phyloP scores from a whole-genome alignment of 495 filamentous ascomycete genomes.

The Aspergillus nidulans region DNA sequence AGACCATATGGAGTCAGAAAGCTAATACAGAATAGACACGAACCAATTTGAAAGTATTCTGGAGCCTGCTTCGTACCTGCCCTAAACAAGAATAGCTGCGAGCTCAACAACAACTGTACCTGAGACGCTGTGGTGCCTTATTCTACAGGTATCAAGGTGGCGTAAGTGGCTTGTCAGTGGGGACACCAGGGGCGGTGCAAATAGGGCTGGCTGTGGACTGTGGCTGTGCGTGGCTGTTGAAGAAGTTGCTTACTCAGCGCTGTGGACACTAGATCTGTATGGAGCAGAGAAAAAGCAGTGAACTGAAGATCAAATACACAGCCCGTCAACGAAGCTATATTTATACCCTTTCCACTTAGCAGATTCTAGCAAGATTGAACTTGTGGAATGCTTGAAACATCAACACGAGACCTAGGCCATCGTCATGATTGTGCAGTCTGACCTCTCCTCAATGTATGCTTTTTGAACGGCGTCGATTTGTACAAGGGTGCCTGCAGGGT shows the following conservation, averaged over 20 bases:
- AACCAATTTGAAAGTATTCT: slow-evolving; percentile 7
- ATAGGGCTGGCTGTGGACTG: slow-evolving; percentile 2
- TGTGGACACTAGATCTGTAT: not conserved
- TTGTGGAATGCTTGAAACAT: slow-evolving; percentile 1
- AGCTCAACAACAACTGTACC: not conserved
- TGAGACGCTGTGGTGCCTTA: not conserved
- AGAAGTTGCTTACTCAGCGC: slow-evolving; percentile 1
- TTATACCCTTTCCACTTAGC: slow-evolving; percentile 1
- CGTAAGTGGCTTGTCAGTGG: not conserved
- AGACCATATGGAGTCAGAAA: slow-evolving; percentile 3
- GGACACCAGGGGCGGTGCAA: slow-evolving; percentile 8
- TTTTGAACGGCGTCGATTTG: not conserved
- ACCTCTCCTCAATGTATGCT: slow-evolving; percentile 4
- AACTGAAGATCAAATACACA: not conserved
- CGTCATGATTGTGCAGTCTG: slow-evolving; percentile 19
- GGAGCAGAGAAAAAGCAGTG: not conserved
- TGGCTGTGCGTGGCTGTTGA: not conserved
- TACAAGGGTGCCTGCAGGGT: slow-evolving; percentile 13
- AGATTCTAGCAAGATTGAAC: not conserved
- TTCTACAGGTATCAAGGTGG: slow-evolving; percentile 15
- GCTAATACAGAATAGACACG: slow-evolving; percentile 5
- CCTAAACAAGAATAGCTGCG: not conserved
- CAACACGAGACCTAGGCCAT: not conserved
- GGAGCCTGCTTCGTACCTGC: slow-evolving; percentile 16
- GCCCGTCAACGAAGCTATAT: slow-evolving; percentile 3